Evolutionary conservation across 768 basidiomycete genomes (phyloP).

Genomic region (Fistulinella prunicolor): DNA sequence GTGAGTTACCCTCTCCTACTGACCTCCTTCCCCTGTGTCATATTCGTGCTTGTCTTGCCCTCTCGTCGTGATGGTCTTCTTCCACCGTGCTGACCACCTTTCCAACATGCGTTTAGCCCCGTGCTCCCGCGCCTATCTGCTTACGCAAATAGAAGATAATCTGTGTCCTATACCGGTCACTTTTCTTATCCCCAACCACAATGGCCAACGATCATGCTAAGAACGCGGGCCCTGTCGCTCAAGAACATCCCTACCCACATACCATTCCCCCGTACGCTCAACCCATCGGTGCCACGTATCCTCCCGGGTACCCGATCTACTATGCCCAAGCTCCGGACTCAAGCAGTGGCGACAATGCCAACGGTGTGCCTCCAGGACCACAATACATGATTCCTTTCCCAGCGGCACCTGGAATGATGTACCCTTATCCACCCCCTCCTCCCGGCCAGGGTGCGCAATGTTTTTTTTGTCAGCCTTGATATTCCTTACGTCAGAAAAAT

Average conservation of each 20-base stretch:
- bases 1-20: constrained; percentile 25
- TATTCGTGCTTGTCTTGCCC: background rate
- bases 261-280: constrained; percentile 29
- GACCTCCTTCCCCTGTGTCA: constrained; percentile 1
- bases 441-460: constrained; percentile 34
- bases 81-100: constrained; percentile 6
- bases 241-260: constrained; percentile 32
- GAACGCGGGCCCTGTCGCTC: constrained; percentile 35
- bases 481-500: constrained; percentile 15
- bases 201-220: constrained; percentile 34
- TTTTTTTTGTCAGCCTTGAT: background rate
- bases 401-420: constrained; percentile 42
- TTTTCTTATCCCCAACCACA: constrained; percentile 21
- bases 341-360: constrained; percentile 34
- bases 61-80: background rate
- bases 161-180: constrained; percentile 23
- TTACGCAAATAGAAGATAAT: constrained; percentile 31
- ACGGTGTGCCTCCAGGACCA: constrained; percentile 24
- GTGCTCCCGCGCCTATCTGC: constrained; percentile 28
- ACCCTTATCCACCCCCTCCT: constrained; percentile 40
- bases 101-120: constrained; percentile 19
- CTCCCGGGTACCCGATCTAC: constrained; percentile 33
- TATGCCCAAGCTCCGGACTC: constrained; percentile 31
- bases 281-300: constrained; percentile 27
- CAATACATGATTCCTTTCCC: constrained; percentile 39